Evolutionary conservation across 78 protist species (phyloP).

Genomic region (Corallochytrium limacisporum): DNA sequence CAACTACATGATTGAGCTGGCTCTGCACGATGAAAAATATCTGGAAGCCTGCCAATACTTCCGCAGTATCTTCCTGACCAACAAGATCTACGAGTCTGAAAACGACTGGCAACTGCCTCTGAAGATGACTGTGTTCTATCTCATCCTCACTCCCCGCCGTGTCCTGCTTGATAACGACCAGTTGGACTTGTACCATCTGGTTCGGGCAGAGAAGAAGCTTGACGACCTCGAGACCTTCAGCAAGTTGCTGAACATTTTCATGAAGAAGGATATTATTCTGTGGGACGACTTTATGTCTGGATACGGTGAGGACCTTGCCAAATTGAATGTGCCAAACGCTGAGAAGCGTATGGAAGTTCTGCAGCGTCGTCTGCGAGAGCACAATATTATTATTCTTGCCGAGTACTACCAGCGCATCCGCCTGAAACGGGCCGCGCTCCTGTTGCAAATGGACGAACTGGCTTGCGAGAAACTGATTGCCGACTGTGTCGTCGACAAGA

Average conservation of each 20-base stretch:
- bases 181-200: neutral
- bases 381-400: conserved; percentile 24
- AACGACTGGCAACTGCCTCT: neutral
- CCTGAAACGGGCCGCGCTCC: neutral
- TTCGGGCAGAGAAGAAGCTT: neutral
- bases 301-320: neutral
- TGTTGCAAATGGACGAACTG: neutral
- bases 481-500: neutral
- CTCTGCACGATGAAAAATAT: neutral
- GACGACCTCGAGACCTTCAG: neutral
- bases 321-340: neutral
- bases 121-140: neutral
- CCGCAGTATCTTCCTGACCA: conserved; percentile 16
- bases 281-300: neutral
- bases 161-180: too few species aligned
- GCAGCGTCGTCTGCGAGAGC: conserved; percentile 19
- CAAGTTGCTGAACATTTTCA: conserved; percentile 8
- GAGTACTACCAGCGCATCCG: conserved; percentile 29
- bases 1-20: neutral
- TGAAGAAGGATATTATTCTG: neutral
- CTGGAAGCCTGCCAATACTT: conserved; percentile 9
- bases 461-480: neutral
- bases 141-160: conserved; percentile 11
- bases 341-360: neutral
- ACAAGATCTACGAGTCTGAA: neutral